Percentiles rank a stretch among this genome's conserved stretches.
phyloP scores from a whole-genome alignment of 805 yeast species.

The Zygoascus bituminiphila region DNA sequence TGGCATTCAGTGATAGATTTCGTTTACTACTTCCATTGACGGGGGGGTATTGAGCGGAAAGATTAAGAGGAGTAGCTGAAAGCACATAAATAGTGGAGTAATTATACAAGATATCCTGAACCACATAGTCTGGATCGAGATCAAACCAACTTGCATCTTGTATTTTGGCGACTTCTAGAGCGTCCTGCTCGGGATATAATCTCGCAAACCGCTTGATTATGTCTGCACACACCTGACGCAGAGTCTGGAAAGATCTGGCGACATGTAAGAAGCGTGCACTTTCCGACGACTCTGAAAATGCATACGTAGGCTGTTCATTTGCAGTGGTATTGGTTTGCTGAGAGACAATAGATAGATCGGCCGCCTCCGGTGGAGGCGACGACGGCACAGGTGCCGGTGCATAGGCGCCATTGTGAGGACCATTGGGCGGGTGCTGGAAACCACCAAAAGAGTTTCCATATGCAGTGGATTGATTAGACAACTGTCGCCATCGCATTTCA shows the following conservation, averaged over 20 bases:
- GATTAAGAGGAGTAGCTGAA: neutral
- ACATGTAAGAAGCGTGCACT: constrained; percentile 46
- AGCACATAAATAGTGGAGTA: constrained; percentile 33
- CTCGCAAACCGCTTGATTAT: constrained; percentile 48
- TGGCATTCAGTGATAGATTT: neutral
- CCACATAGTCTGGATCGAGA: constrained; percentile 67
- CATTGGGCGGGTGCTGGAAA: neutral
- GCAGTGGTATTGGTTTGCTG: neutral
- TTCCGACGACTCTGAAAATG: neutral
- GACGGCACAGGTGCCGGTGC: neutral
- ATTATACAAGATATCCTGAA: constrained; percentile 53
- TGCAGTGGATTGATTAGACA: neutral
- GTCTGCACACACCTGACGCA: constrained; percentile 45
- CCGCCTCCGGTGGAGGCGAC: neutral
- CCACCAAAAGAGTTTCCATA: neutral
- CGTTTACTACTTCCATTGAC: neutral
- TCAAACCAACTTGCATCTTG: constrained; percentile 67
- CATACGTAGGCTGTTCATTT: neutral
- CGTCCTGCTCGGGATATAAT: constrained; percentile 55
- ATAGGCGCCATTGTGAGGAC: neutral
- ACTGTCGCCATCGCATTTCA: neutral
- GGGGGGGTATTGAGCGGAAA: neutral
- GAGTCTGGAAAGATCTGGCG: constrained; percentile 39
- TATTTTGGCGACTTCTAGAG: constrained; percentile 39
- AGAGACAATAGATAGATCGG: neutral